Evolutionary conservation across 768 basidiomycete genomes (phyloP).

Genomic region (Tylopilus rubrobrunneus): DNA sequence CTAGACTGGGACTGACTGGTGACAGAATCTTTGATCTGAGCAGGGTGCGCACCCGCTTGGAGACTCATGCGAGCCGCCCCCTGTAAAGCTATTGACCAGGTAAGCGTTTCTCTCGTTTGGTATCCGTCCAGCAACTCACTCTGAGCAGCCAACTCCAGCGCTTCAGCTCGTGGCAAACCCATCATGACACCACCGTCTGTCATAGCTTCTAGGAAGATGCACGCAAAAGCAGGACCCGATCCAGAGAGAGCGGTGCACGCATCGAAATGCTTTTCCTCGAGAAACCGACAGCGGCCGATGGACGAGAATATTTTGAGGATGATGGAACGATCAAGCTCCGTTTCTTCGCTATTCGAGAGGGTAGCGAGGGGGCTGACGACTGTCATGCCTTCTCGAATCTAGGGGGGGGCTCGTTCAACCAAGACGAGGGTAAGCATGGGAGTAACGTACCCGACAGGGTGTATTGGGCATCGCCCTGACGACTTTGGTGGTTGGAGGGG

Average conservation of each 20-base stretch:
- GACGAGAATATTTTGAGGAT: slow-evolving; percentile 95
- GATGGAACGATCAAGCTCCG: slow-evolving; percentile 63
- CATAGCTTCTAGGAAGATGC: slow-evolving; percentile 97
- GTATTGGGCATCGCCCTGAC: slow-evolving; percentile 99
- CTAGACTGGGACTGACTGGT: slow-evolving; percentile 62
- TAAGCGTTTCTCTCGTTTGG: neutral
- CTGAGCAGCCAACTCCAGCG: slow-evolving; percentile 92
- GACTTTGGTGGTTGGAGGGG: slow-evolving; percentile 72
- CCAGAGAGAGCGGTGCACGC: slow-evolving; percentile 96
- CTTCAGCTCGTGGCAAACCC: slow-evolving; percentile 92
- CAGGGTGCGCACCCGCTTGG: slow-evolving; percentile 85
- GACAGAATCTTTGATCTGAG: slow-evolving; percentile 95
- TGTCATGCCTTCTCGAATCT: slow-evolving; percentile 99
- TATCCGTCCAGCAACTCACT: slow-evolving; percentile 47
- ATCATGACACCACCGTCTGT: slow-evolving; percentile 99
- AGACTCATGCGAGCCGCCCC: slow-evolving; percentile 96
- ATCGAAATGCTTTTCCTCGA: slow-evolving; percentile 98
- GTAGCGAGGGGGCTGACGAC: slow-evolving; percentile 74
- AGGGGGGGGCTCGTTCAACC: neutral
- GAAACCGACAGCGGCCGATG: slow-evolving; percentile 91
- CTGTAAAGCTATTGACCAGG: slow-evolving; percentile 66
- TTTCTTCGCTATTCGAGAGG: slow-evolving; percentile 34
- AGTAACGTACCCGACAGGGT: slow-evolving; percentile 73
- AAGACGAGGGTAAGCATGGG: neutral
- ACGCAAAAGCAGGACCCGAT: slow-evolving; percentile 95